These are phyloP conservation scores for Asclepias syriaca DNA, from an alignment of 257 asterid genomes.

Conservation along the genomic window DNA sequence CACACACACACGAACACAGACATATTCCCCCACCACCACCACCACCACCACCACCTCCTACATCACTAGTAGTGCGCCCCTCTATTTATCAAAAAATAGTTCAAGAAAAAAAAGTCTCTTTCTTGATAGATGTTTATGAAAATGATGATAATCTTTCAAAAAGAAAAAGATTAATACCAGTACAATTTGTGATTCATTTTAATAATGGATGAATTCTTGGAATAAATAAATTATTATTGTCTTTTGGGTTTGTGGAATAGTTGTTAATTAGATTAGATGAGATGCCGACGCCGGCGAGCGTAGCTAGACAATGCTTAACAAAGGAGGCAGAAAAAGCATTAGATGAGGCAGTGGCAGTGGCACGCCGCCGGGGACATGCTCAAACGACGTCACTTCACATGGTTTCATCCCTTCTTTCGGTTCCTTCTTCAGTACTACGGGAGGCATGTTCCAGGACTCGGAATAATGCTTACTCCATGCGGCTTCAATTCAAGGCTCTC, in stretches of 20 bases:
- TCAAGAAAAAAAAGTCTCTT: background rate
- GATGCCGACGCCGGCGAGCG: slow-evolving; percentile 86
- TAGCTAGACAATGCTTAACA: slow-evolving; percentile 87
- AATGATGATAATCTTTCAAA: background rate
- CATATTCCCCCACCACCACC: slow-evolving; percentile 26
- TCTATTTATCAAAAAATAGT: background rate
- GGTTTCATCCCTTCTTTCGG: slow-evolving; percentile 66
- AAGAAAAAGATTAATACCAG: slow-evolving; percentile 7
- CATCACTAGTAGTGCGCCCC: slow-evolving; percentile 7
- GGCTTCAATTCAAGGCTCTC: slow-evolving; percentile 79
- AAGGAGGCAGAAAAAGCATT: slow-evolving; percentile 58
- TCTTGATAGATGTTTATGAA: slow-evolving; percentile 10
- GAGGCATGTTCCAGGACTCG: slow-evolving; percentile 75
- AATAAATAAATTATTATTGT: background rate
- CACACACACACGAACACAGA: slow-evolving; percentile 24
- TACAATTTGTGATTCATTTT: background rate
- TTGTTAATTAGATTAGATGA: background rate
- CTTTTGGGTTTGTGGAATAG: background rate
- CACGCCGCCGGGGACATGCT: slow-evolving; percentile 81
- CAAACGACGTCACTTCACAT: slow-evolving; percentile 93
- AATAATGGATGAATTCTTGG: background rate
- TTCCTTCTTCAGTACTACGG: slow-evolving; percentile 63
- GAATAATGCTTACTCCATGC: slow-evolving; percentile 52
- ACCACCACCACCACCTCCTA: background rate
- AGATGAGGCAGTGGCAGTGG: slow-evolving; percentile 80